Conservation (phyloP, 371 early-diverging fungal genomes). For the Rhizomucor miehei region DNA sequence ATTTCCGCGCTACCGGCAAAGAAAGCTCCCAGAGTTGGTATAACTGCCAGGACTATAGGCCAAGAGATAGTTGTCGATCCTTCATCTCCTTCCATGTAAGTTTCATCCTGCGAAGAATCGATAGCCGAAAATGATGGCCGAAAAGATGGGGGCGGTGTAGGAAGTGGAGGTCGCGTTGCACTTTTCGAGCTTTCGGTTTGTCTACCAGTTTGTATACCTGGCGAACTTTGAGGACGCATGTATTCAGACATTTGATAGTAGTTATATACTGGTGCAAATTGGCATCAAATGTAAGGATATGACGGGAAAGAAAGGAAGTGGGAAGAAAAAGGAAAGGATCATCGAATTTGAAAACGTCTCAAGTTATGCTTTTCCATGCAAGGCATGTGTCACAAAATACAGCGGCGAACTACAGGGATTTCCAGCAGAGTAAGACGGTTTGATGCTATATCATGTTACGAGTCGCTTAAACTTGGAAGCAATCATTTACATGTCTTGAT, state of each 20-base stretch:
- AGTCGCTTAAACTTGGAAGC: no score
- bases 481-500: no score
- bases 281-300: slow-evolving; percentile 7
- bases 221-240: background rate
- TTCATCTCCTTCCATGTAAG: background rate
- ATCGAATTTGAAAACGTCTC: background rate
- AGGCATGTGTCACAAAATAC: no score
- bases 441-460: no score
- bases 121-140: no score
- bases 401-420: no score
- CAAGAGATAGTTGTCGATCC: slow-evolving; percentile 42
- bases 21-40: slow-evolving; percentile 65
- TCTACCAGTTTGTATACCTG: background rate
- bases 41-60: slow-evolving; percentile 63
- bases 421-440: no score
- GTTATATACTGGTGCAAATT: background rate
- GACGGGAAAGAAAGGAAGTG: slow-evolving; percentile 10
- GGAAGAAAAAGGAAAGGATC: slow-evolving; percentile 6
- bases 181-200: no score
- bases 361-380: no score
- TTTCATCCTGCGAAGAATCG: background rate
- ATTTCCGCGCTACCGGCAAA: slow-evolving; percentile 62
- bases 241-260: background rate
- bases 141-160: no score
- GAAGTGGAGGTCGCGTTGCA: no score